Percentiles rank a stretch among this genome's conserved stretches.
Conservation (phyloP, 495 filamentous ascomycete species). For the Neurospora tetrasperma region DNA sequence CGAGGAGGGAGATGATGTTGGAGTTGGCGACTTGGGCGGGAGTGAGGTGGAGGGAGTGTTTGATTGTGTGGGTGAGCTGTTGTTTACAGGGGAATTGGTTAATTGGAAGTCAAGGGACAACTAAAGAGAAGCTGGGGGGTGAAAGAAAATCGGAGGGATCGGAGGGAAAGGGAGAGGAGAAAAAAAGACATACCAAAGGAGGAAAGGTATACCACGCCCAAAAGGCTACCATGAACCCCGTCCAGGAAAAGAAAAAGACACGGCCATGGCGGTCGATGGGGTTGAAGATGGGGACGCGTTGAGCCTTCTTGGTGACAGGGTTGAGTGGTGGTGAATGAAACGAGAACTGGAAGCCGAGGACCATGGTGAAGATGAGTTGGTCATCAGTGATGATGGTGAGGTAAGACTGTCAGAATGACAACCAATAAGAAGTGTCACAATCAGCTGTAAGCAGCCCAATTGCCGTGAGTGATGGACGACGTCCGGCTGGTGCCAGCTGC, state of each 20-base stretch:
- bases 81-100: constrained; percentile 4
- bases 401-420: not conserved
- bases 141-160: too few species aligned
- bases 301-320: constrained; percentile 70
- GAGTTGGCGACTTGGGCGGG: constrained; percentile 74
- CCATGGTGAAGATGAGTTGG: constrained; percentile 19
- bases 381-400: not conserved
- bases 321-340: constrained; percentile 46
- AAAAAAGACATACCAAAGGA: constrained; percentile 50
- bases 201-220: constrained; percentile 87
- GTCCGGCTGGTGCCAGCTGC: not conserved
- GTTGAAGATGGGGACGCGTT: constrained; percentile 72
- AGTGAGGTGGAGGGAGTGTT: constrained; percentile 62
- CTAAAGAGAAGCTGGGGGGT: not conserved
- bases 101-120: constrained; percentile 1
- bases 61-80: constrained; percentile 66
- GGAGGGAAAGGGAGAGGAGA: too few species aligned
- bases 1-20: constrained; percentile 77
- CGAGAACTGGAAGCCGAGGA: constrained; percentile 44
- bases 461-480: not conserved
- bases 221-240: constrained; percentile 93
- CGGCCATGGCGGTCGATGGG: constrained; percentile 72
- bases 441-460: not conserved
- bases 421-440: not conserved
- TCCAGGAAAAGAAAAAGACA: constrained; percentile 90